Base-by-base conservation (phyloP, 2,329 filamentous ascomycete genomes). In the Hypomyces rosellus region DNA sequence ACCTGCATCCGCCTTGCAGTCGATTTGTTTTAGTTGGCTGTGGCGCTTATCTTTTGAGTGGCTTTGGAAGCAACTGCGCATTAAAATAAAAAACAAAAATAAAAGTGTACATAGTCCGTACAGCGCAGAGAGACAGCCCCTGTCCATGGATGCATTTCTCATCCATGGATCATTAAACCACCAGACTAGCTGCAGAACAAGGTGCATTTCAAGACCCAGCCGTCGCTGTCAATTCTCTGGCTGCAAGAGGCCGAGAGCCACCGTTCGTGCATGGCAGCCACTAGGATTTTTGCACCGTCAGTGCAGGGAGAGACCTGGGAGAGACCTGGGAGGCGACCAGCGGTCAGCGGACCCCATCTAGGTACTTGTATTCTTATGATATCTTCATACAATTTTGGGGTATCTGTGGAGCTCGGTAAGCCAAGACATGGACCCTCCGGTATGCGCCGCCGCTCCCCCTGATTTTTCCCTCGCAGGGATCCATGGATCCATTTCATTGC, bases 101-200 rank as follows among this genome's bases (percentile, higher is more conserved):
- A n/a, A n/a, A n/a, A n/a, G n/a, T n/a, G n/a, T n/a, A n/a, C n/a
- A n/a, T n/a, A n/a, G n/a, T n/a, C n/a, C n/a, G 20, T 20, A 30
- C 25, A 30, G 25, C 25, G 6, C 25, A 30, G 25, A 30, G 25
- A 30, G 25, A 30, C 25, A 8, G 8, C n/a, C 42, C 30, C n/a
- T 34, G 42, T n/a, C 42, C 14, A 14, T 45, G 22, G 18, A 33
- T 8, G 6, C 25, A 5, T 30, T 30, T 45, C 30, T 45, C 11
- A 9, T 45, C n/a, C n/a, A n/a, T n/a, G n/a, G n/a, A n/a, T n/a
- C 22, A 45, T 45, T 45, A n/a, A 45, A 45, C 39, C 39, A 45
- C 14, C 3, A 16, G 9, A 45, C 22, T 45, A 45, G 42, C 30
- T 45, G 22, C 30, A 45, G n/a, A 33, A 22, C 16, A 42, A 22